Percentiles rank a stretch among this genome's conserved stretches.
Conservation (phyloP, 2,329 filamentous ascomycete species). For the Microdochium nivale region DNA sequence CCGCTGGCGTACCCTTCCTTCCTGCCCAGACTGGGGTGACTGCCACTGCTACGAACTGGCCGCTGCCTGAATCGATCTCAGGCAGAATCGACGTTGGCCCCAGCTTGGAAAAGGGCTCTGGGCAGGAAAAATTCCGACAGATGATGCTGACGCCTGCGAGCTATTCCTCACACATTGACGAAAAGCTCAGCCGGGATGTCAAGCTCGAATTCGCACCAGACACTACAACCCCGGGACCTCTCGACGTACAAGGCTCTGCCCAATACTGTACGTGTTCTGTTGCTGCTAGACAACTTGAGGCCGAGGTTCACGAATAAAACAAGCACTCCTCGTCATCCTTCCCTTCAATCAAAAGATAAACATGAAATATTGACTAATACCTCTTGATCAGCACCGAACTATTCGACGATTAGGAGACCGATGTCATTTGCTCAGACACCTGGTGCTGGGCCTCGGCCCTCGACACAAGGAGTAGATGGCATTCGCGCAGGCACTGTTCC, state of each 20-base stretch:
- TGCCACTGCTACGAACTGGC: background rate
- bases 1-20: background rate
- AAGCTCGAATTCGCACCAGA: background rate
- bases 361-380: background rate
- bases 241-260: background rate
- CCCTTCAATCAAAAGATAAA: background rate
- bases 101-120: slow-evolving; percentile 14
- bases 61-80: background rate
- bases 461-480: background rate
- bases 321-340: background rate
- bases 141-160: slow-evolving; percentile 5
- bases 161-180: background rate
- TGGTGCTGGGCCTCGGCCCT: background rate
- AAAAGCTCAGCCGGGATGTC: background rate
- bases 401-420: background rate
- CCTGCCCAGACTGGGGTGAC: background rate
- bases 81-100: slow-evolving; percentile 6
- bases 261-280: background rate
- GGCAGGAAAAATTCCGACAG: slow-evolving; percentile 16
- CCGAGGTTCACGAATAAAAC: background rate
- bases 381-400: background rate
- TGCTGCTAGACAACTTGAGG: background rate
- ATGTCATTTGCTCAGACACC: background rate
- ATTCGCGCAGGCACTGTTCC: background rate
- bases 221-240: background rate